Conservation (phyloP, 441 rosid genomes). For the Bruguiera hainesii region DNA sequence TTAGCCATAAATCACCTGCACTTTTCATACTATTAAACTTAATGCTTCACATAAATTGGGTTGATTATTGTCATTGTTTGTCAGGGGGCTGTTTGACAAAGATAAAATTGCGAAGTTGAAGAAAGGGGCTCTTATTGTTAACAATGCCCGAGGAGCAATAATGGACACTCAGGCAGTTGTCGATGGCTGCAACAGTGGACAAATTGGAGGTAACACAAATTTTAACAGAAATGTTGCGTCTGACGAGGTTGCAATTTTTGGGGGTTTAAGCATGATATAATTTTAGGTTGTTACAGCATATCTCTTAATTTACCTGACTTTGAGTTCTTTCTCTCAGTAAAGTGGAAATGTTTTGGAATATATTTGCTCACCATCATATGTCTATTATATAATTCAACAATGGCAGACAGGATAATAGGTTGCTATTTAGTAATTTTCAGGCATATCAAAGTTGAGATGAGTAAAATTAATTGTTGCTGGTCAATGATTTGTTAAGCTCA, state of each 20-base stretch:
- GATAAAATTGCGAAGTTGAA: constrained; percentile 82
- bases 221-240: not conserved
- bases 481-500: not conserved
- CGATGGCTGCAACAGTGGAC: constrained; percentile 78
- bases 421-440: not conserved
- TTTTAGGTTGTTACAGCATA: not conserved
- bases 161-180: constrained; percentile 93
- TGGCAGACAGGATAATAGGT: not conserved
- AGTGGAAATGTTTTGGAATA: not conserved
- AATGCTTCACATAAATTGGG: not conserved
- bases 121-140: constrained; percentile 85
- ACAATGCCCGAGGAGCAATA: constrained; percentile 95
- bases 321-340: not conserved
- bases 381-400: not conserved
- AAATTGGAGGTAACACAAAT: constrained; percentile 61
- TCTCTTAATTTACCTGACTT: not conserved
- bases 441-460: not conserved
- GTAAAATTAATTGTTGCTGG: not conserved
- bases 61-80: not conserved
- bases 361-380: not conserved
- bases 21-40: not conserved
- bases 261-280: not conserved
- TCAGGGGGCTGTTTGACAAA: constrained; percentile 74
- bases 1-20: too few relatives aligned
- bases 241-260: not conserved